A percentile compares a stretch with the other conserved stretches of the same genome.
These are phyloP conservation scores for Trametes cubensis DNA, from an alignment of 768 basidiomycete species.

Conservation along the genomic window DNA sequence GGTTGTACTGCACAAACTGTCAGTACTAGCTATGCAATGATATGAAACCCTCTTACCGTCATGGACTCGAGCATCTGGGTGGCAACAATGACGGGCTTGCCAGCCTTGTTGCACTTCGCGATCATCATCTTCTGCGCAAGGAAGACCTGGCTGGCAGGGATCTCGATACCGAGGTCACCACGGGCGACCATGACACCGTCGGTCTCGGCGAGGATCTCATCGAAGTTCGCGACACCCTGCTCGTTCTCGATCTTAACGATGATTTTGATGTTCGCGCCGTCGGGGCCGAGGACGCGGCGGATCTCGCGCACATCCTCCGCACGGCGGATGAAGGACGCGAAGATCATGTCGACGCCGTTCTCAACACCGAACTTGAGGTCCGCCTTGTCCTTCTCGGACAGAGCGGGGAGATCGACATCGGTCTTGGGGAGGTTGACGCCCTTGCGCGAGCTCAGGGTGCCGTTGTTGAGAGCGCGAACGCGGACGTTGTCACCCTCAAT, in stretches of 20 bases:
- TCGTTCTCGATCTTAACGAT: constrained; percentile 99
- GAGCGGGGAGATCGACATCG: constrained; percentile 93
- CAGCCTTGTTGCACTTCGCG: constrained; percentile 95
- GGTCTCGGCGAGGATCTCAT: constrained; percentile 91
- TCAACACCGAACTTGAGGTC: constrained; percentile 93
- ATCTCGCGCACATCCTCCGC: constrained; percentile 94
- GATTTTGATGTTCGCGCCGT: constrained; percentile 95
- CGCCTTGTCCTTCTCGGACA: constrained; percentile 97
- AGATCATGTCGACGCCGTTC: constrained; percentile 99
- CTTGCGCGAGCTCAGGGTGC: constrained; percentile 92
- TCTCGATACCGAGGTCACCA: constrained; percentile 99
- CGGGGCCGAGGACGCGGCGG: constrained; percentile 89
- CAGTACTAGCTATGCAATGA: background rate
- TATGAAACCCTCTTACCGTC: constrained; percentile 62
- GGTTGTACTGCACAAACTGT: constrained; percentile 76
- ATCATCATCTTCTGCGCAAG: constrained; percentile 99
- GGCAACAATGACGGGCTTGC: constrained; percentile 98
- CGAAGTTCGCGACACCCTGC: constrained; percentile 98
- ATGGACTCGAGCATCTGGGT: constrained; percentile 99
- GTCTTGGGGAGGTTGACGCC: constrained; percentile 99
- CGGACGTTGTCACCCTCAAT: constrained; percentile 81
- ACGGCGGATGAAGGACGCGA: constrained; percentile 97
- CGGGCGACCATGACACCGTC: constrained; percentile 99
- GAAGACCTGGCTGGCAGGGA: constrained; percentile 99
- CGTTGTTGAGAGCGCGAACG: constrained; percentile 89